Evolutionary conservation across 768 basidiomycete species (phyloP), one percentile per base, ranked within the genome.

Genomic region (Tremella mesenterica): DNA sequence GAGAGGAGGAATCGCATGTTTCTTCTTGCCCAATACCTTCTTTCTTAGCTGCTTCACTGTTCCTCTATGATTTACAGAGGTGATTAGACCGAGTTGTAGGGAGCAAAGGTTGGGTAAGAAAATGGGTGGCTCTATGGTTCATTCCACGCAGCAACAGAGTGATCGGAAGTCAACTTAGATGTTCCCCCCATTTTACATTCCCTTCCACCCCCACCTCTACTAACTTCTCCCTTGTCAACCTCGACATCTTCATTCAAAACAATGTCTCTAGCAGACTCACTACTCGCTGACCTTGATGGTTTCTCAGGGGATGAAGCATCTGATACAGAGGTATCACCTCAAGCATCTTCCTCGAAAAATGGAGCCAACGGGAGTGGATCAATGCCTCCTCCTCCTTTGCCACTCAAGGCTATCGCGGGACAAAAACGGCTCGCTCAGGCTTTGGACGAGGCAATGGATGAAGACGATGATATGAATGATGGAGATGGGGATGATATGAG

Each of bases 231-330:
- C n/a, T n/a, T n/a, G n/a, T 48, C 47, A 30, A 16, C 25, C 29
- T 33, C 33, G 26, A 18, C 16, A 25, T 36, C 5, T 50, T 43
- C 53, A 33, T 49, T 36, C 36, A 38, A 27, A 23, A 67, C 30
- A 57, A 74, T 74, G 67, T 75, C 74, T 18, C 81, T 96, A 26
- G 93, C 89, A 20, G 85, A 96, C 75, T 89, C 93, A 70, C 83
- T 96, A 16, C 77, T 95, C 14, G 89, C 88, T 27, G 92, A 95
- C 74, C 83, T 95, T 13, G 88, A 92, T 43, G 88, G 83, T 44
- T 79, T 88, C 52, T 88, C 86, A 4, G 85, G 67, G 13, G 72
- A 66, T 21, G 50, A 34, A 56, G 4, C 55, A 58, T 41, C 23
- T 23, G 38, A 41, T n/a, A 41, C 38, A 5, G 38, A 23, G 38